phyloP scores from a whole-genome alignment of 2,329 filamentous ascomycete species.

The Triangularia setosa region DNA sequence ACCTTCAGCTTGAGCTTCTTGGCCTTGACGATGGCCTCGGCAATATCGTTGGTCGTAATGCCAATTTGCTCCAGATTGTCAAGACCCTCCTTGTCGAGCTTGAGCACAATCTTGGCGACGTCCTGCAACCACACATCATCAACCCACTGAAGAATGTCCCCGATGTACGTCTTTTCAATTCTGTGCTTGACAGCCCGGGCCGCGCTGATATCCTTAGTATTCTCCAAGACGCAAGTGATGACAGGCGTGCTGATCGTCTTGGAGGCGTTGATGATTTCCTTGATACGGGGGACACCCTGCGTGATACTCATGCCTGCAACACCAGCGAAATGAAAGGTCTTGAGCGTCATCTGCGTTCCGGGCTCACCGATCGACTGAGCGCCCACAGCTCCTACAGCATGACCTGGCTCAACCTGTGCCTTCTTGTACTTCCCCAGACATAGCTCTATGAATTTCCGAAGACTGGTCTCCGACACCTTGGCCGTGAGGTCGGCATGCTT shows the following conservation, averaged over 20 bases:
- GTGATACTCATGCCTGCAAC: slow-evolving; percentile 99
- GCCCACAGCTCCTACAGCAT: slow-evolving; percentile 92
- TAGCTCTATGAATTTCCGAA: slow-evolving; percentile 71
- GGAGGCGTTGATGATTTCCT: slow-evolving; percentile 99
- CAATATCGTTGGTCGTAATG: slow-evolving; percentile 69
- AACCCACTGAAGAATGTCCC: slow-evolving; percentile 74
- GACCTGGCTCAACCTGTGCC: slow-evolving; percentile 88
- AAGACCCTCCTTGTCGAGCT: slow-evolving; percentile 76
- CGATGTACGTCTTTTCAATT: slow-evolving; percentile 90
- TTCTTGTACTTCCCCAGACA: slow-evolving; percentile 88
- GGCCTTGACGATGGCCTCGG: slow-evolving; percentile 69
- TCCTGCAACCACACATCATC: slow-evolving; percentile 85
- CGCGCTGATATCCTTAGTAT: slow-evolving; percentile 68
- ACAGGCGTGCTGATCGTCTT: slow-evolving; percentile 91
- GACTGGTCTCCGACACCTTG: slow-evolving; percentile 73
- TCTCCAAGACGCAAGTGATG: slow-evolving; percentile 80
- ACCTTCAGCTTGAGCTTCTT: slow-evolving; percentile 86
- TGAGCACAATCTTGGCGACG: slow-evolving; percentile 72
- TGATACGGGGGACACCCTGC: slow-evolving; percentile 98
- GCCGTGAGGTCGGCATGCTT: slow-evolving; percentile 65
- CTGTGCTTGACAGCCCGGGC: slow-evolving; percentile 89
- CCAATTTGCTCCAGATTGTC: slow-evolving; percentile 79
- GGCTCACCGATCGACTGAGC: slow-evolving; percentile 98
- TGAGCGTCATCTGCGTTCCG: slow-evolving; percentile 97
- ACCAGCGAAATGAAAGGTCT: slow-evolving; percentile 99